Percentiles rank a stretch among this genome's conserved stretches.
phyloP scores from a whole-genome alignment of 768 basidiomycete species.

The Trametes punicea region DNA sequence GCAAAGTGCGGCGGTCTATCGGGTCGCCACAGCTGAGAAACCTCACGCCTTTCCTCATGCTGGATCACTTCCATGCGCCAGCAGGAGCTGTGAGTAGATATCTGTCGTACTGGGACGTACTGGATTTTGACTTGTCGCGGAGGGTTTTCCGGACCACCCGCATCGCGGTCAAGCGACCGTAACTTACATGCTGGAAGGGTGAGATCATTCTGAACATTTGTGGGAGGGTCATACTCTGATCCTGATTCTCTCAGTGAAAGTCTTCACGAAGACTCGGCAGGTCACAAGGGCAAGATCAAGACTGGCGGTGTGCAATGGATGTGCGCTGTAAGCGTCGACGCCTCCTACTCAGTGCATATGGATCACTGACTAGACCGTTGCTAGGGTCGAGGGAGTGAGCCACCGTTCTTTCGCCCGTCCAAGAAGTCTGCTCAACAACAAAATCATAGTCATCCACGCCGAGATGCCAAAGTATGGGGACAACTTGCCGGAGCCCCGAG shows the following conservation, averaged over 20 bases:
- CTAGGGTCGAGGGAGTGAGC: slow-evolving; percentile 55
- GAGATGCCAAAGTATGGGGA: slow-evolving; percentile 83
- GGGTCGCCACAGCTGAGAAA: slow-evolving; percentile 73
- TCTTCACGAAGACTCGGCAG: slow-evolving; percentile 89
- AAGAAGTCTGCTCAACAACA: background rate
- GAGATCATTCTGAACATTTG: slow-evolving; percentile 7
- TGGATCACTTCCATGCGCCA: slow-evolving; percentile 75
- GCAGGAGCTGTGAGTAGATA: slow-evolving; percentile 59
- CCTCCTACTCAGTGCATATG: background rate
- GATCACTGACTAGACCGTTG: background rate
- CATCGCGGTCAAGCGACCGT: slow-evolving; percentile 88
- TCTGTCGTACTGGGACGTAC: background rate
- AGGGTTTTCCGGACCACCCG: slow-evolving; percentile 93
- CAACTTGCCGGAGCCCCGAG: slow-evolving; percentile 69
- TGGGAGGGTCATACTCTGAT: background rate
- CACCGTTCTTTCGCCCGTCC: too few species aligned
- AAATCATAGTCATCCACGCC: slow-evolving; percentile 58
- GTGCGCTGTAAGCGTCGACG: slow-evolving; percentile 63
- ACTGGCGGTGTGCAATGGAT: slow-evolving; percentile 95
- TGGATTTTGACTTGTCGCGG: background rate
- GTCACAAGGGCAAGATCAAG: slow-evolving; percentile 72
- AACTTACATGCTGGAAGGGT: slow-evolving; percentile 89
- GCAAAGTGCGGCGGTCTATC: slow-evolving; percentile 81
- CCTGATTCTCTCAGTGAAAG: slow-evolving; percentile 44
- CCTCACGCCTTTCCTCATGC: slow-evolving; percentile 87